phyloP scores from a whole-genome alignment of 2,329 filamentous ascomycete species.

The Uncinocarpus reesii region DNA sequence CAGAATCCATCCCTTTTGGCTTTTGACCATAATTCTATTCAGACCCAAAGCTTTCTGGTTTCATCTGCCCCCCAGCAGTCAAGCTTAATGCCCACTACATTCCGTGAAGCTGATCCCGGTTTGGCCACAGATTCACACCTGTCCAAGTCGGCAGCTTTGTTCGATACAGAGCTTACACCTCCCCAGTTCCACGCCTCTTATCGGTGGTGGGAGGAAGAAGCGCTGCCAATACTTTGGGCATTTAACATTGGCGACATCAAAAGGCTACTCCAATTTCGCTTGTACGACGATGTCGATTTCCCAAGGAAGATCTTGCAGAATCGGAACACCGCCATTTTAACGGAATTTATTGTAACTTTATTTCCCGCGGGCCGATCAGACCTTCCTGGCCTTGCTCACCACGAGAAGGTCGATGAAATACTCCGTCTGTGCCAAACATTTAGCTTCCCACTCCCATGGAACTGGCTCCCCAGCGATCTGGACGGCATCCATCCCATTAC shows the following conservation, averaged over 20 bases:
- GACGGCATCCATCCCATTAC: slow-evolving; percentile 19
- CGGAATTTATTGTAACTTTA: slow-evolving; percentile 26
- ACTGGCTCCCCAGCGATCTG: slow-evolving; percentile 27
- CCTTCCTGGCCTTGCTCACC: slow-evolving; percentile 25
- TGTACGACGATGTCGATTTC: slow-evolving; percentile 29
- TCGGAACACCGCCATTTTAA: slow-evolving; percentile 27
- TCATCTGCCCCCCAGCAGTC: neutral
- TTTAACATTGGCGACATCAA: slow-evolving; percentile 31
- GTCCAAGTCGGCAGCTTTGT: neutral
- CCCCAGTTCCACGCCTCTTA: slow-evolving; percentile 28
- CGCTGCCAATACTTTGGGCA: slow-evolving; percentile 30
- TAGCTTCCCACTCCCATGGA: slow-evolving; percentile 25
- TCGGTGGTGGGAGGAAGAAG: slow-evolving; percentile 36
- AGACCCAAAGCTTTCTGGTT: neutral
- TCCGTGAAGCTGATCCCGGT: neutral
- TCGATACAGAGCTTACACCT: slow-evolving; percentile 11
- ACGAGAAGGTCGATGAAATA: slow-evolving; percentile 34
- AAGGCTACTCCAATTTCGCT: slow-evolving; percentile 30
- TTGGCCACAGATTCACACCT: neutral
- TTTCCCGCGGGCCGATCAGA: slow-evolving; percentile 23
- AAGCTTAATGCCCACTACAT: neutral
- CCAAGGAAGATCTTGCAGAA: slow-evolving; percentile 28
- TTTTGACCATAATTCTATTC: neutral
- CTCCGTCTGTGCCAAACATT: slow-evolving; percentile 25
- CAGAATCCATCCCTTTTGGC: neutral